Base-by-base conservation (phyloP, 73 alveolate genomes). In the Symbiodinium natans region DNA sequence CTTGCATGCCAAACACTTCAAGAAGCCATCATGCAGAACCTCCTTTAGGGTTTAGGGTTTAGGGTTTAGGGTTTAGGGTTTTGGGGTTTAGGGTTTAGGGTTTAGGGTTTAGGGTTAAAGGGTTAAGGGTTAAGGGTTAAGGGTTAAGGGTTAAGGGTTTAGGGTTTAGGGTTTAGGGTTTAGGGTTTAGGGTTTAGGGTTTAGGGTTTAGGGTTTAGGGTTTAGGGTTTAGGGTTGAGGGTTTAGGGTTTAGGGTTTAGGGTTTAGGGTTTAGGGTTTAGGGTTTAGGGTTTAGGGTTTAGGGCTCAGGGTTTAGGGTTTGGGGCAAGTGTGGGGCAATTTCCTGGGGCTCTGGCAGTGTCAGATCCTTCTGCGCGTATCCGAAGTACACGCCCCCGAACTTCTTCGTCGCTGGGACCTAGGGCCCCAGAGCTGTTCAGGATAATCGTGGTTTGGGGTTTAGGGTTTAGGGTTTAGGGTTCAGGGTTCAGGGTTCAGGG, bases 361-460 rank as follows among this genome's bases (percentile, higher is more conserved):
- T 54, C 68, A 87, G 52, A 77, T 87, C 94, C 99, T 99, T 99
- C 98, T 99, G 98, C 41, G 99, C 99, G 87, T 99, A 99, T 1
- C 99, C 99, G 83, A 99, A 99, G 93, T 99, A 99, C 83, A 99
- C 93, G 68, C 99, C 90, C 21, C 99, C 99, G 94, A 99, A 99
- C 98, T 99, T 87, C 99, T 99, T 99, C 82, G 99, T 94, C 41
- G 99, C 99, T 75, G 93, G 86, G 40, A 33, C 94, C 94, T 87
- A 21, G 2, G 41, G 29, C 68, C 1, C 21, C 21, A 5, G 68
- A 27, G 21, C 2, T 31, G 77, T 27, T 2, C 77, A 15, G 48
- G 48, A 10, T 8, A 33, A 27, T 25, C 17, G 63, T 17, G 63
- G 17, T 46, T 46, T 46, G 13, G 59, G 59, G 59, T 13, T 13